Evolutionary conservation across 768 basidiomycete species (phyloP).

Genomic region (Gloeopeniophorella convolvens): DNA sequence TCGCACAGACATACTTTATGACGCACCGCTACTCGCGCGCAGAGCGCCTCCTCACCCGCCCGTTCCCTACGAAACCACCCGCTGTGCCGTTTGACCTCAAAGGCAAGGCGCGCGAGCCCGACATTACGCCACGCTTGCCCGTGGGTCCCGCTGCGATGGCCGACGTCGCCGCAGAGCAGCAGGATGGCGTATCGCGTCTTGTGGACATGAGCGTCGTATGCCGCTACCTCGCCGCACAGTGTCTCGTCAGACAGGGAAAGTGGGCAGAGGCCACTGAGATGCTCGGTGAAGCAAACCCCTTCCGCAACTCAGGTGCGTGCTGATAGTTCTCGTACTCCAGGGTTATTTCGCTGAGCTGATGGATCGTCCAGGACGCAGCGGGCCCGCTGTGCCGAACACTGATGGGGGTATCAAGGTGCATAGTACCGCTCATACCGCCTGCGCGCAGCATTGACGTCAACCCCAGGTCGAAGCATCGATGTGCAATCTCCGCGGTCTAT

Average conservation of each 20-base stretch:
- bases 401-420: conserved; percentile 93
- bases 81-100: conserved; percentile 37
- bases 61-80: conserved; percentile 56
- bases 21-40: conserved; percentile 94
- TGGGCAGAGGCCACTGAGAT: conserved; percentile 90
- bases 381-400: conserved; percentile 65
- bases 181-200: conserved; percentile 63
- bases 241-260: conserved; percentile 86
- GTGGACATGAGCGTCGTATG: conserved; percentile 96
- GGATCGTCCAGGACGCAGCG: conserved; percentile 44
- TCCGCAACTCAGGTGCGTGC: conserved; percentile 54
- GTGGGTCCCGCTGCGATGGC: conserved; percentile 68
- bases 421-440: background rate
- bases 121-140: conserved; percentile 48
- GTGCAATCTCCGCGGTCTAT: conserved; percentile 87
- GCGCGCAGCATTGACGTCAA: background rate
- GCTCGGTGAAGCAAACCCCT: conserved; percentile 90
- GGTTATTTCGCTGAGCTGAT: background rate
- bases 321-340: conserved; percentile 8
- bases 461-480: conserved; percentile 91
- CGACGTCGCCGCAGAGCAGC: conserved; percentile 57
- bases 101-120: conserved; percentile 44
- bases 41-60: conserved; percentile 83
- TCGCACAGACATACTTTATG: conserved; percentile 96
- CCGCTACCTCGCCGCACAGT: conserved; percentile 94